Evolutionary conservation across 441 rosid genomes (phyloP), one percentile per base, ranked within the genome.

Genomic region (Capsella rubella): DNA sequence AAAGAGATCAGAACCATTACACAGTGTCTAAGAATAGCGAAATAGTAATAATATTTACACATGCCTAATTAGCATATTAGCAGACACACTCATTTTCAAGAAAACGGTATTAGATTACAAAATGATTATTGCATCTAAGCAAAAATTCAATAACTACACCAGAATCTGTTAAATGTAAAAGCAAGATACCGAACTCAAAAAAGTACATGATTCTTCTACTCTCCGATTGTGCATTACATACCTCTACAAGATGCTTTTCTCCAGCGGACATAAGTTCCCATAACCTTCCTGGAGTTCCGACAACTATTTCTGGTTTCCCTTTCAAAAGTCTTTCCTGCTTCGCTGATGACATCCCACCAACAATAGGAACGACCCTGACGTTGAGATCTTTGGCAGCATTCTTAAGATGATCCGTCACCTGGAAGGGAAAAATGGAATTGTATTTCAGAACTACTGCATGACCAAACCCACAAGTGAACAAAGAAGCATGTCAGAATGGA

Each of bases 221-320:
- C 64, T 9, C 18, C 47, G 12, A n/a, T 31, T 14, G 8, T 39
- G 40, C 70, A 68, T 51, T 65, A 77, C 86, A 75, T 77, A 93
- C 99, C 95, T 95, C 95, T 71, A 83, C 78, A 68, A 95, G 97
- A 87, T 95, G 98, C 64, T 79, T 81, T 82, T 93, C 97, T 81
- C 98, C 97, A 27, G 85, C 86, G 12, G 97, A 95, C 90, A 95
- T 93, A 74, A 93, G 95, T 85, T 93, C 95, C 99, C 99, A 95
- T 63, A 95, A 83, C 72, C 99, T 87, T 73, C 99, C 97, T 32
- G 99, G 98, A 74, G 98, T 95, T 79, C 86, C 99, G 69, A 95
- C 94, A 69, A 95, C 80, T 65, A 95, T 82, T 72, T 89, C 99
- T 52, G 99, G 99, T 85, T 97, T 90, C 51, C 84, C 81, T 83